These are phyloP conservation scores for Saccharomyces eubayanus DNA, from an alignment of 805 yeast species.

Conservation along the genomic window DNA sequence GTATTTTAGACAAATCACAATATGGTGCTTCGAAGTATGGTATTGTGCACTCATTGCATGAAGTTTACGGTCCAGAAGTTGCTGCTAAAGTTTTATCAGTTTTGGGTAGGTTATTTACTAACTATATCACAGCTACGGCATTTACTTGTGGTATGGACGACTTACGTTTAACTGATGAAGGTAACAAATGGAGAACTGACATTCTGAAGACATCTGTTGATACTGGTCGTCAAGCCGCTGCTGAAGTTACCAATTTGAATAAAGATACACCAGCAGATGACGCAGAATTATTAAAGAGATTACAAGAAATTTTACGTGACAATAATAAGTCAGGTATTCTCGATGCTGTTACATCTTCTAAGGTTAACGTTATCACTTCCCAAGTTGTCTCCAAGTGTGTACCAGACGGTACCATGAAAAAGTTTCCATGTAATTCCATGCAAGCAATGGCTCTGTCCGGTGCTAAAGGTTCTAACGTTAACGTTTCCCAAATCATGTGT, in stretches of 20 bases:
- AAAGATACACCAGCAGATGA: conserved; percentile 43
- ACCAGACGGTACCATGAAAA: conserved; percentile 92
- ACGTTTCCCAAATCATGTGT: conserved; percentile 99
- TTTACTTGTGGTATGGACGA: conserved; percentile 99
- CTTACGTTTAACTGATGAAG: conserved; percentile 81
- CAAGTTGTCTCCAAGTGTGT: conserved; percentile 90
- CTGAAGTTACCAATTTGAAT: conserved; percentile 84
- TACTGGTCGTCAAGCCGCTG: conserved; percentile 85
- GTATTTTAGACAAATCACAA: conserved; percentile 94
- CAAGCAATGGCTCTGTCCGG: conserved; percentile 99
- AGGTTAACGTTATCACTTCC: conserved; percentile 88
- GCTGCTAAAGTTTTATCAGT: conserved; percentile 88
- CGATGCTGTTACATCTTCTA: conserved; percentile 91
- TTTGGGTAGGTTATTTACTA: conserved; percentile 91
- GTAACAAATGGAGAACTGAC: conserved; percentile 81
- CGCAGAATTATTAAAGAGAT: conserved; percentile 72
- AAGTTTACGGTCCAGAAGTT: conserved; percentile 82
- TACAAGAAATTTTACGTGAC: conserved; percentile 92
- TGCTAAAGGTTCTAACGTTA: conserved; percentile 97
- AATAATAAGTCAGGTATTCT: conserved; percentile 84
- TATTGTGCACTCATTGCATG: conserved; percentile 91
- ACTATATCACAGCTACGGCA: conserved; percentile 84
- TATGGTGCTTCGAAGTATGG: conserved; percentile 98
- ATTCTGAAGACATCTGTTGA: conserved; percentile 70
- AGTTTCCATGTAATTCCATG: conserved; percentile 94